Base-by-base conservation (phyloP, 768 basidiomycete genomes). In the Lentinula sp. region DNA sequence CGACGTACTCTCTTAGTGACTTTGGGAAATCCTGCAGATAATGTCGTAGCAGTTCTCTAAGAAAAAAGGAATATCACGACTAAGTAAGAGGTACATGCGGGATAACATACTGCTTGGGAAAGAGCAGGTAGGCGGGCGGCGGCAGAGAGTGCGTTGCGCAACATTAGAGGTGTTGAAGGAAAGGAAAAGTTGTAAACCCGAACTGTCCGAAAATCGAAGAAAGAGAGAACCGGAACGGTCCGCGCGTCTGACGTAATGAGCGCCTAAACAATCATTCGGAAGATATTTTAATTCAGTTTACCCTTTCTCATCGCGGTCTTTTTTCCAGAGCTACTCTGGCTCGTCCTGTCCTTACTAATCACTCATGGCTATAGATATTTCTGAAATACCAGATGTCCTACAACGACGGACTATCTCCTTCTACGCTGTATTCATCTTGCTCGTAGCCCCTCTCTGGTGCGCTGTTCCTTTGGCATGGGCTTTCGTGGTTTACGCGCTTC, bases 11-110 rank as follows among this genome's bases (percentile, higher is more conserved):
- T 81, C 66, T 86, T 81, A 8, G 87, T 79, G 62, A 90, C 83
- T 72, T 80, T 86, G 64, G 91, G 88, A 75, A 89, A 91, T 35
- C 87, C 88, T 62, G 89, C 86, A 45, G 91, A 83, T 64, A 91
- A 80, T 34, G 89, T 89, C 28, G 90, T 90, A 39, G 88, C 91
- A 56, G 82, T 70, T 70, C 89, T 80, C 87, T 89, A 34, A 45
- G 37, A 21, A 57, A 45, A 60, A 28, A 60, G 37, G 21, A 48
- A 52, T 62, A 61, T 46, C 35, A 60, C 40, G 15, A 5, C 5
- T 58, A 15, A 60, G 15, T 43, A 64, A 37, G 15, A 21, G 49
- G 50, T 6, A 51, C 9, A 4, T 31, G 15, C 15, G 34, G 32
- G 45, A 46, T 48, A 61, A 64, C 85, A 32, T 64, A 89, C 88